phyloP scores from a whole-genome alignment of 1,284 basidiomycete species.

The Melanopsichium pennsylvanicum region DNA sequence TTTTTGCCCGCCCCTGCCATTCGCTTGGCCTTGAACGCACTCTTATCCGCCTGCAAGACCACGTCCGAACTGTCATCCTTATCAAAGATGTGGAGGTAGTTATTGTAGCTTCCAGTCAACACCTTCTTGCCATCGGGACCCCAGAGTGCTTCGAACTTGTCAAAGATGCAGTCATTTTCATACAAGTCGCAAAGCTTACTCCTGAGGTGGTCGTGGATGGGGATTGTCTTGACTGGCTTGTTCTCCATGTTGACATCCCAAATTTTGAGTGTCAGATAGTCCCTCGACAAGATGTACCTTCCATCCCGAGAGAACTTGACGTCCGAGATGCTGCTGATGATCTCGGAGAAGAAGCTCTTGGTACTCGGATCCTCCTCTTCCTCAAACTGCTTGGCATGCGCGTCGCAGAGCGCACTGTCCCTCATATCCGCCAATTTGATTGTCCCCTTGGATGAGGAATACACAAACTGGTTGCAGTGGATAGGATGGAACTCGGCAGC shows the following conservation, averaged over 20 bases:
- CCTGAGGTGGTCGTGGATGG: constrained; percentile 96
- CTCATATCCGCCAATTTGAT: constrained; percentile 99
- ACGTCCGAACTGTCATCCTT: constrained; percentile 87
- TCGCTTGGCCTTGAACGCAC: constrained; percentile 99
- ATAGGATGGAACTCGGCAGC: constrained; percentile 98
- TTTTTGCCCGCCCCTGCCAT: constrained; percentile 74
- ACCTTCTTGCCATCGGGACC: constrained; percentile 62
- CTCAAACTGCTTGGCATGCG: constrained; percentile 80
- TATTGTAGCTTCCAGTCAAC: constrained; percentile 94
- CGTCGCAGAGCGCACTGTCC: constrained; percentile 94
- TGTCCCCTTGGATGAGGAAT: constrained; percentile 98
- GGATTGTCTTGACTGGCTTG: constrained; percentile 94
- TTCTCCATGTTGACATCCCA: constrained; percentile 99
- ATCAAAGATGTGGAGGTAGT: constrained; percentile 99
- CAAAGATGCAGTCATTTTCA: constrained; percentile 99
- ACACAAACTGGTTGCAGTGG: constrained; percentile 99
- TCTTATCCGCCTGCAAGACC: constrained; percentile 97
- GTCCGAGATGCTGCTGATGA: constrained; percentile 99
- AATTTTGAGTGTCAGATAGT: constrained; percentile 97
- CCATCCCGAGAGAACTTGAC: constrained; percentile 99
- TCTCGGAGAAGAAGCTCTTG: constrained; percentile 99
- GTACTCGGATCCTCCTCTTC: constrained; percentile 97
- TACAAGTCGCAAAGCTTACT: constrained; percentile 98
- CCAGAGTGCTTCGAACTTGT: constrained; percentile 80
- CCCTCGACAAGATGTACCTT: constrained; percentile 92